A percentile compares a stretch with the other conserved stretches of the same genome.
phyloP scores from a whole-genome alignment of 371 early-diverging fungal species.

The Lichtheimia corymbifera region DNA sequence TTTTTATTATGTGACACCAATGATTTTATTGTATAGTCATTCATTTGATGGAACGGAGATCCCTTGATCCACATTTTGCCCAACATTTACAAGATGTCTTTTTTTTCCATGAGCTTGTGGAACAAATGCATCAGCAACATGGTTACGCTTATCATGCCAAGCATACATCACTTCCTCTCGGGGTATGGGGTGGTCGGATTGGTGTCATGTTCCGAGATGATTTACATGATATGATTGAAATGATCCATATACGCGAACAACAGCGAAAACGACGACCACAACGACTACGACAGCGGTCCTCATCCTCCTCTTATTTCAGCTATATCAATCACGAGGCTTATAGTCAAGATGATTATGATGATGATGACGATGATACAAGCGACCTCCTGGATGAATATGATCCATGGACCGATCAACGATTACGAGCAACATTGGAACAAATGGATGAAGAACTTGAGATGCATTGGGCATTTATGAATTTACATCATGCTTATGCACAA shows the following conservation, averaged over 20 bases:
- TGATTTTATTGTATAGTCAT: slow-evolving; percentile 26
- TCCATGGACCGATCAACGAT: slow-evolving; percentile 20
- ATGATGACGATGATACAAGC: slow-evolving; percentile 4
- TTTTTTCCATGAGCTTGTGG: slow-evolving; percentile 15
- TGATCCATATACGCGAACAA: slow-evolving; percentile 15
- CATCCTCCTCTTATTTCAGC: no score
- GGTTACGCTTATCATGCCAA: slow-evolving; percentile 20
- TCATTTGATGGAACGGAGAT: slow-evolving; percentile 29
- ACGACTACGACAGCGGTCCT: not conserved
- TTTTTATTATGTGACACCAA: slow-evolving; percentile 4
- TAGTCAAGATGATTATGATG: not conserved
- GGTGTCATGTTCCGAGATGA: slow-evolving; percentile 49
- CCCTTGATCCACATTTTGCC: slow-evolving; percentile 39
- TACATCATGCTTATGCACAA: slow-evolving; percentile 31
- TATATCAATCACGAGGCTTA: no score
- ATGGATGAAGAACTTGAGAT: slow-evolving; percentile 37
- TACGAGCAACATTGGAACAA: slow-evolving; percentile 25
- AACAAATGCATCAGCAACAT: slow-evolving; percentile 13
- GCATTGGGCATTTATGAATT: slow-evolving; percentile 44
- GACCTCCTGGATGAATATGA: slow-evolving; percentile 2
- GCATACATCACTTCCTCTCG: slow-evolving; percentile 45
- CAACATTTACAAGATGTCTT: slow-evolving; percentile 34
- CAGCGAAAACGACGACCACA: slow-evolving; percentile 7
- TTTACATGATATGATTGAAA: slow-evolving; percentile 29
- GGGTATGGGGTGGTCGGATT: slow-evolving; percentile 46